Evolutionary conservation across 108 stramenopile genomes (phyloP).

Genomic region (Fragilaria radians): DNA sequence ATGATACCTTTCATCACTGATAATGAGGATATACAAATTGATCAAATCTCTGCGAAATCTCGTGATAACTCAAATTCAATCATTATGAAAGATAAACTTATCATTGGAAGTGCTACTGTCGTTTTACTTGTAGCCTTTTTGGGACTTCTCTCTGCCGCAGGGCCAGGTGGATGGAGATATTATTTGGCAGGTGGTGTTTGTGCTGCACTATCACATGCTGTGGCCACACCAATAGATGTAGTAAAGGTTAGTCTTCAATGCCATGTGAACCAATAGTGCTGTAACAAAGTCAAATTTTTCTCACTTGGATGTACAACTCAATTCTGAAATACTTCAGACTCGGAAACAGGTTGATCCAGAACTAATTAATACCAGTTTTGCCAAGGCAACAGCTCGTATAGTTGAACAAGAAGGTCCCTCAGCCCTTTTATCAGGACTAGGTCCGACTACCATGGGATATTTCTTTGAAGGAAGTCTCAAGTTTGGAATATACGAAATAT

Average conservation of each 20-base stretch:
- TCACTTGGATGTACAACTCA: not conserved
- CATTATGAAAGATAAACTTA: too few species aligned
- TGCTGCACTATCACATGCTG: conserved; percentile 70
- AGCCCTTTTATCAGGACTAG: conserved; percentile 58
- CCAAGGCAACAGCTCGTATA: conserved; percentile 38
- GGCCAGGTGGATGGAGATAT: conserved; percentile 53
- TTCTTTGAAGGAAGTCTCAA: conserved; percentile 73
- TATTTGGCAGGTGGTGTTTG: conserved; percentile 74
- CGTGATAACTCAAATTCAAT: too few species aligned
- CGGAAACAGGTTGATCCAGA: conserved; percentile 63
- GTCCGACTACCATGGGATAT: conserved; percentile 75
- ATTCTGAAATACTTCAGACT: conserved; percentile 26
- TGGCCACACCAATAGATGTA: conserved; percentile 80
- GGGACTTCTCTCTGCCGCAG: conserved; percentile 3
- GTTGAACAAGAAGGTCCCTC: conserved; percentile 44
- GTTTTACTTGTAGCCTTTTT: conserved; percentile 1
- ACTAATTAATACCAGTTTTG: conserved; percentile 25
- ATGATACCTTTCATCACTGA: too few species aligned
- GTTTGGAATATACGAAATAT: conserved; percentile 84
- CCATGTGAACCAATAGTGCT: conserved; percentile 10
- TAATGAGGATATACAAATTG: too few species aligned
- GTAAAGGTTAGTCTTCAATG: conserved; percentile 43
- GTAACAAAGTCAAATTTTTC: not conserved
- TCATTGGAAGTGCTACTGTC: too few species aligned
- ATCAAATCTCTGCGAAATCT: too few species aligned